Conservation (phyloP, 352 stramenopile species). For the Blastocystis sp. region DNA sequence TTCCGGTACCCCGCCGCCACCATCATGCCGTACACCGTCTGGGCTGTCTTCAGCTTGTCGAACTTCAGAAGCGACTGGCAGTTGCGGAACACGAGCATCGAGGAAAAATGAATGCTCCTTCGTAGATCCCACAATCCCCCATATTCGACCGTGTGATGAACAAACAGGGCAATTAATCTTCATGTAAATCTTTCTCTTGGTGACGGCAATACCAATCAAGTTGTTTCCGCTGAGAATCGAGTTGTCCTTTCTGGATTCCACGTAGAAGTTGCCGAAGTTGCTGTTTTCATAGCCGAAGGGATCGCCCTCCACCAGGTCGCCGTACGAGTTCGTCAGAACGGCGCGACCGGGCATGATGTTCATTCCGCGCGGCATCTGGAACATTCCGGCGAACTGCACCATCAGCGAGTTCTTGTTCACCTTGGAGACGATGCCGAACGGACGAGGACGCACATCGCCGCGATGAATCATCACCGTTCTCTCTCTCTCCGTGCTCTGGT, state of each 20-base stretch:
- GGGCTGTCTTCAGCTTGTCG: slow-evolving; percentile 40
- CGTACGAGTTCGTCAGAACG: slow-evolving; percentile 56
- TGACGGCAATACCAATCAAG: slow-evolving; percentile 50
- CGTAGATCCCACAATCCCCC: background rate
- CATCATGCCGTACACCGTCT: slow-evolving; percentile 50
- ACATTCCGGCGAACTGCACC: slow-evolving; percentile 66
- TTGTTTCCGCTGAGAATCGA: slow-evolving; percentile 43
- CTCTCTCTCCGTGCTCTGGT: slow-evolving; percentile 15
- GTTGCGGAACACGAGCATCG: slow-evolving; percentile 58
- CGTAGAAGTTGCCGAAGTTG: slow-evolving; percentile 56
- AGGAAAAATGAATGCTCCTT: background rate
- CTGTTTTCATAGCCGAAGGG: slow-evolving; percentile 59
- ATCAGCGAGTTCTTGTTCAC: slow-evolving; percentile 25
- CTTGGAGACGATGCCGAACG: slow-evolving; percentile 51
- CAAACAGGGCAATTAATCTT: slow-evolving; percentile 40
- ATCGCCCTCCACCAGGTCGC: slow-evolving; percentile 49
- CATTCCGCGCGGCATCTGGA: slow-evolving; percentile 18
- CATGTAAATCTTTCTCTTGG: slow-evolving; percentile 55
- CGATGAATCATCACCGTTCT: slow-evolving; percentile 53
- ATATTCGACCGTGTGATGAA: background rate
- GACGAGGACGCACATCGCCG: slow-evolving; percentile 10
- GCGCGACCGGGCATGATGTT: slow-evolving; percentile 46
- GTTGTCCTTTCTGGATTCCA: slow-evolving; percentile 17
- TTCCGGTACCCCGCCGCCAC: slow-evolving; percentile 18
- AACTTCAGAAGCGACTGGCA: slow-evolving; percentile 48